Conservation (phyloP, 2,329 filamentous ascomycete genomes). For the Pyricularia pennisetigena region DNA sequence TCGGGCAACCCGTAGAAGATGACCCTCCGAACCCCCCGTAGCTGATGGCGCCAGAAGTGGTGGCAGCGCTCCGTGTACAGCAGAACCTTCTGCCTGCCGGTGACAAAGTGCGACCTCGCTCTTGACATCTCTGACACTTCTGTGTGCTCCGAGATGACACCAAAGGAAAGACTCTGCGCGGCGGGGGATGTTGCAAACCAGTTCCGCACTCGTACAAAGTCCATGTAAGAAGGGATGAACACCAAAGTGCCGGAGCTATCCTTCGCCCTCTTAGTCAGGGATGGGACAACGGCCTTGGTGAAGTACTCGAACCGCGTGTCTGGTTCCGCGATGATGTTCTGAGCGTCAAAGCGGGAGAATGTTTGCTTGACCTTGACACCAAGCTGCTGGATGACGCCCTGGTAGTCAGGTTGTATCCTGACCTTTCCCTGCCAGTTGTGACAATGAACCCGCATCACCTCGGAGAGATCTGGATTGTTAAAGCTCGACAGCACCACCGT, state of each 20-base stretch:
- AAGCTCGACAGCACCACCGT: slow-evolving; percentile 75
- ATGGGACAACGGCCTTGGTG: slow-evolving; percentile 67
- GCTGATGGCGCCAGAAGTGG: slow-evolving; percentile 82
- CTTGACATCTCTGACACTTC: slow-evolving; percentile 69
- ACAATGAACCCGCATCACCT: slow-evolving; percentile 65
- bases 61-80: slow-evolving; percentile 95
- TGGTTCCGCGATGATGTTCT: slow-evolving; percentile 64
- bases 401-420: slow-evolving; percentile 61
- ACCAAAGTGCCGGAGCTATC: slow-evolving; percentile 56
- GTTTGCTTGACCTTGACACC: slow-evolving; percentile 63
- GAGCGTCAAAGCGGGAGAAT: slow-evolving; percentile 75
- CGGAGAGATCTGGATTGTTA: slow-evolving; percentile 79
- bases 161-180: slow-evolving; percentile 55
- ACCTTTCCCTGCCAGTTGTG: slow-evolving; percentile 73
- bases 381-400: slow-evolving; percentile 64
- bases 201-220: slow-evolving; percentile 90
- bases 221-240: slow-evolving; percentile 88
- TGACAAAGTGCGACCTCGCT: slow-evolving; percentile 79
- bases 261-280: slow-evolving; percentile 54
- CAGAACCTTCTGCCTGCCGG: slow-evolving; percentile 70
- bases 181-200: slow-evolving; percentile 66
- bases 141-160: slow-evolving; percentile 82
- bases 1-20: slow-evolving; percentile 81
- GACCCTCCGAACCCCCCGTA: slow-evolving; percentile 74
- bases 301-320: slow-evolving; percentile 90